These are phyloP conservation scores for Diospyros kaki DNA, from an alignment of 148 eudicot genomes.

Conservation along the genomic window DNA sequence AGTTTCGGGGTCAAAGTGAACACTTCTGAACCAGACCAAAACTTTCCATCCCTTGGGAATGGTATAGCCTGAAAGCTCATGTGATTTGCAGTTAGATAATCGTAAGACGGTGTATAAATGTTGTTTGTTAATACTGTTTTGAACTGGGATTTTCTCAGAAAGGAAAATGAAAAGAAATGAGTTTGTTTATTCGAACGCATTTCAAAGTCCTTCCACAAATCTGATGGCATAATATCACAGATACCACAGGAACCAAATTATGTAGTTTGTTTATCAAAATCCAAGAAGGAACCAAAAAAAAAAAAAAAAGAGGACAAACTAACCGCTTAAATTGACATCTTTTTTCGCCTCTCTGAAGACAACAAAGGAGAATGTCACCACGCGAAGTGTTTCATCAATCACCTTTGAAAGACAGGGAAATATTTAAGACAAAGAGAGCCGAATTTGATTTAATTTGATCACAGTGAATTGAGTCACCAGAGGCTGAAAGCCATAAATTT, in stretches of 20 bases:
- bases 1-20: slow-evolving; percentile 63
- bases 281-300: background rate
- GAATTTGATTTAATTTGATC: too few species aligned
- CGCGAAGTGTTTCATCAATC: slow-evolving; percentile 83
- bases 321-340: slow-evolving; percentile 60
- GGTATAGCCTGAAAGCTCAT: slow-evolving; percentile 51
- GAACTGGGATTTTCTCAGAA: too few species aligned
- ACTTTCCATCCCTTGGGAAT: slow-evolving; percentile 95
- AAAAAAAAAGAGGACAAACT: slow-evolving; percentile 14
- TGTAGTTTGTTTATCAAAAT: background rate
- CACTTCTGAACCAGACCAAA: slow-evolving; percentile 68
- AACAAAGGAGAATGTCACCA: slow-evolving; percentile 67
- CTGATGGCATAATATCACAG: background rate
- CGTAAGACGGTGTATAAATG: background rate
- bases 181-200: too few species aligned
- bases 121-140: too few species aligned
- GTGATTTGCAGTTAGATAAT: background rate
- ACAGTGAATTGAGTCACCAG: background rate
- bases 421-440: too few species aligned
- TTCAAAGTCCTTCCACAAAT: too few species aligned
- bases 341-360: slow-evolving; percentile 78
- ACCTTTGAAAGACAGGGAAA: slow-evolving; percentile 37
- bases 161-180: too few species aligned
- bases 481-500: background rate
- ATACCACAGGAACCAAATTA: background rate